Evolutionary conservation across 129 eudicot genomes (phyloP), one percentile per base, ranked within the genome.

Genomic region (Smallanthus sonchifolius): DNA sequence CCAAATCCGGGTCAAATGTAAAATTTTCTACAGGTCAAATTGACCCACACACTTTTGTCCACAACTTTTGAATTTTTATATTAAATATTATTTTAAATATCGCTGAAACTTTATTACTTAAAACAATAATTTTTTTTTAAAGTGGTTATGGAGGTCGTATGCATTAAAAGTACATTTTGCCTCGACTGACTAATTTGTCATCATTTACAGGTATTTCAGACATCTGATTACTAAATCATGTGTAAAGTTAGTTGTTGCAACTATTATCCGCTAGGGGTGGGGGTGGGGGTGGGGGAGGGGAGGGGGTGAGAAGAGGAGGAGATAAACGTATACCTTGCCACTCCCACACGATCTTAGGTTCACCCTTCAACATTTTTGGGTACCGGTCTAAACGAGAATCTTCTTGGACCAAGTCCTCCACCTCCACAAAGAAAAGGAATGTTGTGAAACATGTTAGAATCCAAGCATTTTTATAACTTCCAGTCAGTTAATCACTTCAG

Each of bases 301-400:
- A n/a, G 57, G 42, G 39, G 57, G 45, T n/a, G 51, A 28, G 13
- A 39, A 36, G 39, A 37, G 42, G 7, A 72, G 55, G 36, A n/a
- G 4, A 35, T 17, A 28, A 56, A 56, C 14, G 52, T 69, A 40
- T 90, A 93, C 98, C 98, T 93, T 93, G 98, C 98, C 98, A 93
- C 83, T 93, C 98, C 98, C 98, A 93, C 14, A 93, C 98, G 73
- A 88, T 97, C 84, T 90, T 93, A 28, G 91, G 80, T 59, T 93
- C 98, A 39, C 98, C 98, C 86, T 88, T 93, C 54, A 93, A 87
- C 78, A 93, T 70, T 82, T 83, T 90, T 11, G 98, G 98, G 75
- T 93, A 93, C 63, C 82, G 82, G 77, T 88, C 95, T 69, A 93
- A 70, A 35, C 98, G 96, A 61, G 97, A 87, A 86, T 93, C 98